Conservation (phyloP, 176 grass and related monocot genomes). For the Carex littledalei region DNA sequence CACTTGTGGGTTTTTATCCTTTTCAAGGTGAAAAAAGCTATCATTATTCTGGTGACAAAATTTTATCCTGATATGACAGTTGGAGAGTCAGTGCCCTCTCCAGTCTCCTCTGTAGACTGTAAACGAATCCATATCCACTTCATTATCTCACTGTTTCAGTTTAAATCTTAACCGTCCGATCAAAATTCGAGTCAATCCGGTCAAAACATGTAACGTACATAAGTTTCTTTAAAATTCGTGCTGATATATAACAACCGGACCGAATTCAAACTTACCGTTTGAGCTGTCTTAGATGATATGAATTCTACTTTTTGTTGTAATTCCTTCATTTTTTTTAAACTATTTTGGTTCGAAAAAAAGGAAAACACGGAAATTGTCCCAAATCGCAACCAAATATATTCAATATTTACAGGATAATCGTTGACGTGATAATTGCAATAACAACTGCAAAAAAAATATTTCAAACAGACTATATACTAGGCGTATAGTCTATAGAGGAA, state of each 20-base stretch:
- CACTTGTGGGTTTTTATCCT: neutral
- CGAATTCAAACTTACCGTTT: too few relatives aligned
- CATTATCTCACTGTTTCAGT: too few relatives aligned
- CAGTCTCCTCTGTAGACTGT: neutral
- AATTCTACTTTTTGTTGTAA: neutral
- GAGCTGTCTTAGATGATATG: too few relatives aligned
- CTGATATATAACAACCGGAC: too few relatives aligned
- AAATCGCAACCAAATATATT: neutral
- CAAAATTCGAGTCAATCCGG: too few relatives aligned
- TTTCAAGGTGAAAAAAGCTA: conserved; percentile 13
- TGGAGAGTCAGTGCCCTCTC: conserved; percentile 8
- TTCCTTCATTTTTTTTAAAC: neutral
- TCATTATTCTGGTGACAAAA: neutral
- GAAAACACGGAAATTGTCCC: neutral
- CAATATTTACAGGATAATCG: neutral
- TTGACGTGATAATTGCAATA: neutral
- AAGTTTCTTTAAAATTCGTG: too few relatives aligned
- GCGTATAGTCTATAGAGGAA: too few relatives aligned
- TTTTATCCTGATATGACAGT: conserved; percentile 8
- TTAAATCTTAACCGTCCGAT: too few relatives aligned
- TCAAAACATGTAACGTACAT: too few relatives aligned
- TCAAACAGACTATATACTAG: too few relatives aligned
- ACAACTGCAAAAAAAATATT: neutral
- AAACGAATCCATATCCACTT: neutral
- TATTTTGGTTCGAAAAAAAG: neutral